Percentiles rank a stretch among this genome's conserved stretches.
Conservation (phyloP, 768 basidiomycete genomes). For the Lentinula detonsa region DNA sequence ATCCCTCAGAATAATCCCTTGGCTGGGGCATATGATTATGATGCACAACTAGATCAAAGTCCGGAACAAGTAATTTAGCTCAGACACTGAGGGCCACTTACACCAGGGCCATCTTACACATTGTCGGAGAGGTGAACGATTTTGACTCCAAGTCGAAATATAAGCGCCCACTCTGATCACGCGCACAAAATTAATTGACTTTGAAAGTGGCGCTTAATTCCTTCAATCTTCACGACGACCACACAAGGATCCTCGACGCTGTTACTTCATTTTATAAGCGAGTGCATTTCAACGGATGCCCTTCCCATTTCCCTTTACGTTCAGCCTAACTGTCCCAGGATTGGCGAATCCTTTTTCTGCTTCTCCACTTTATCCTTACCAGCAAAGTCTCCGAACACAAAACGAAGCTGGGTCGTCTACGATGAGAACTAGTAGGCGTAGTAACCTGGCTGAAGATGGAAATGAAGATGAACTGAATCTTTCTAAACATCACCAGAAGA, state of each 20-base stretch:
- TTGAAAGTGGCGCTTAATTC: neutral
- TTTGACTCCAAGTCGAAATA: too few relatives aligned
- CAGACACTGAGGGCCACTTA: too few relatives aligned
- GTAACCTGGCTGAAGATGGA: neutral
- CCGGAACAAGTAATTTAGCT: too few relatives aligned
- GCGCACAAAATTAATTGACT: too few relatives aligned
- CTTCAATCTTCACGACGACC: neutral
- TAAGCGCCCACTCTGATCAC: too few relatives aligned
- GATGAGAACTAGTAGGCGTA: neutral
- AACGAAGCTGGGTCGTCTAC: neutral
- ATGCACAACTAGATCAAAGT: too few relatives aligned
- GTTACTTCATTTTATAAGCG: neutral
- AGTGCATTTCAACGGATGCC: neutral
- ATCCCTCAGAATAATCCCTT: too few relatives aligned
- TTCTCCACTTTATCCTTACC: slow-evolving; percentile 13
- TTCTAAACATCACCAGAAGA: neutral
- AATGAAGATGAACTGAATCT: neutral
- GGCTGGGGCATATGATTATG: too few relatives aligned
- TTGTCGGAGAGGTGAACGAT: too few relatives aligned
- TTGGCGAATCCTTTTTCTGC: slow-evolving; percentile 58
- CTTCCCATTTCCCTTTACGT: slow-evolving; percentile 61
- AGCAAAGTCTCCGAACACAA: slow-evolving; percentile 16
- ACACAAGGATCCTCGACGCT: neutral
- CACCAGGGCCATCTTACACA: too few relatives aligned
- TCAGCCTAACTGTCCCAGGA: slow-evolving; percentile 60